Evolutionary conservation across 805 yeast genomes (phyloP), one percentile per base, ranked within the genome.

Genomic region (Saccharomycopsis selenospora): DNA sequence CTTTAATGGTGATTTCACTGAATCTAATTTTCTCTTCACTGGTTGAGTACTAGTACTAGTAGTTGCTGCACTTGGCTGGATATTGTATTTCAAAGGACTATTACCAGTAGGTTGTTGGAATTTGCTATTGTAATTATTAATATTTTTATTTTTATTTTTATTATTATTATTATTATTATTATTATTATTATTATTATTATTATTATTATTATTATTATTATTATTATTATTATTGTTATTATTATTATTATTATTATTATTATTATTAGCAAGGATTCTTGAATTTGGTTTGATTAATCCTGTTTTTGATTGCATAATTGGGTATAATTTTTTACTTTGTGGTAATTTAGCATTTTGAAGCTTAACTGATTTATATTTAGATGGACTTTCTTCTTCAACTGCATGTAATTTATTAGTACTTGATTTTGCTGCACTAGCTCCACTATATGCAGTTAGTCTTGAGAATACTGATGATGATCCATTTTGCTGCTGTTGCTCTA

Each of bases 341-440:
- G 20, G 36, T 5, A n/a, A 36, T 26, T 28, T 42, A 14, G 45
- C 36, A 27, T 27, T 25, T 28, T 27, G 29, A 11, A 27, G n/a
- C 28, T 43, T 30, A 25, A 36, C 30, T 14, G 46, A 28, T 30
- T 40, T 24, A 27, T 20, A 7, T 36, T 33, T 41, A 25, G 44
- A 8, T 26, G 49, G 23, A 36, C 44, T 46, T 43, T 43, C 24
- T n/a, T 30, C 5, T 20, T 46, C 41, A 7, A n/a, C 29, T 13
- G 33, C 13, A 20, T 27, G 36, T 18, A 40, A 36, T 40, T 49
- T 49, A 13, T 50, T 47, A 23, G 52, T 44, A 18, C 52, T 49
- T 28, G 46, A n/a, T 30, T 46, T 36, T 17, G 53, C 46, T 6
- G 38, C 38, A 33, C 38, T 33, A 20, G 38, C 4, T 33, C 17